phyloP scores from a whole-genome alignment of 495 filamentous ascomycete genomes.

The Patellaria atrata region DNA sequence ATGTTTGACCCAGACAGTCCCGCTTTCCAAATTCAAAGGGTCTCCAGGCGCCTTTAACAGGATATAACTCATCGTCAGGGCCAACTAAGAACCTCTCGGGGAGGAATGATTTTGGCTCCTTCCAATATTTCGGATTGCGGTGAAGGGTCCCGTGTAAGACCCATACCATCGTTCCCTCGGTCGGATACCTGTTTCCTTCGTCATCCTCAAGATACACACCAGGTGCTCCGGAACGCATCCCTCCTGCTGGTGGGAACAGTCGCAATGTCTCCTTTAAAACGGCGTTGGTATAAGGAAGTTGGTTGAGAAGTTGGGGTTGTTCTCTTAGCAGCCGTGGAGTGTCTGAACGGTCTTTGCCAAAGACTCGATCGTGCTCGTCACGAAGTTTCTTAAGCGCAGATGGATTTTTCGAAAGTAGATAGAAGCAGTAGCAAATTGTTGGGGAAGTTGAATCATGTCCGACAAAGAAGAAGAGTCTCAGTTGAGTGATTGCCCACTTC shows the following conservation, averaged over 20 bases:
- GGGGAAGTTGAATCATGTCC: constrained; percentile 37
- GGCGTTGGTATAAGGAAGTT: constrained; percentile 9
- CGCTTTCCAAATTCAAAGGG: constrained; percentile 31
- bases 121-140: constrained; percentile 1
- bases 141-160: constrained; percentile 2
- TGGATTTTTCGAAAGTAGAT: constrained; percentile 35
- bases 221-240: constrained; percentile 1
- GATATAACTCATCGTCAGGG: constrained; percentile 23
- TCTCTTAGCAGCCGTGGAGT: constrained; percentile 23
- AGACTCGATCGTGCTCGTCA: no score
- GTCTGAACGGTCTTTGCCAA: no score
- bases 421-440: constrained; percentile 29
- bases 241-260: constrained; percentile 8
- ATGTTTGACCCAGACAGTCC: constrained; percentile 41
- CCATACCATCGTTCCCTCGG: constrained; percentile 1
- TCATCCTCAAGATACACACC: background rate
- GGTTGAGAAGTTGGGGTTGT: constrained; percentile 9
- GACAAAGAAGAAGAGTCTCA: constrained; percentile 31
- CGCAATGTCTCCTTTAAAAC: constrained; percentile 15
- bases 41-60: constrained; percentile 20
- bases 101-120: background rate
- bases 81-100: constrained; percentile 1
- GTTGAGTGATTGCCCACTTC: constrained; percentile 2
- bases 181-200: constrained; percentile 1
- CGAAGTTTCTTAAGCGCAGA: constrained; percentile 26